Conservation (phyloP, 2,329 filamentous ascomycete species). For the Aspergillus alliaceus region DNA sequence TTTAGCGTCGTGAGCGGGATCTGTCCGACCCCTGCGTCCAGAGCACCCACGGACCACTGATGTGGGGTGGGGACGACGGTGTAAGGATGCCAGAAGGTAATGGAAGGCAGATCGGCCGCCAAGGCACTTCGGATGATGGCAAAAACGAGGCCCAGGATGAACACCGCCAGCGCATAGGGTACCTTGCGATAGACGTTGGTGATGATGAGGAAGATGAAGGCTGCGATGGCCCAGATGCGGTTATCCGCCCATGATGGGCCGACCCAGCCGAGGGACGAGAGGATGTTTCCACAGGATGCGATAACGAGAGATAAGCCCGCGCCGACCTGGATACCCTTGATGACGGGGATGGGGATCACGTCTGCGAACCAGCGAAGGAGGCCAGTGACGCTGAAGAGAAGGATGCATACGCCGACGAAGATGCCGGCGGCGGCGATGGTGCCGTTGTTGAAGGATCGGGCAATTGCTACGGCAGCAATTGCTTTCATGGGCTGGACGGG, state of each 20-base stretch:
- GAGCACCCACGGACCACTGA: constrained; percentile 55
- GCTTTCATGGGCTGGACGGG: constrained; percentile 91
- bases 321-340: constrained; percentile 93
- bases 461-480: constrained; percentile 86
- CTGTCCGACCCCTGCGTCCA: constrained; percentile 76
- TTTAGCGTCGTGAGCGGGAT: constrained; percentile 90
- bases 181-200: constrained; percentile 66
- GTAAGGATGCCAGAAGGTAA: constrained; percentile 62
- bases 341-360: constrained; percentile 79
- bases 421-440: constrained; percentile 82
- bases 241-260: constrained; percentile 71
- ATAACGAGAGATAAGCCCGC: constrained; percentile 82
- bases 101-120: constrained; percentile 47
- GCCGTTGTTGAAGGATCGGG: constrained; percentile 62
- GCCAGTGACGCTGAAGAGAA: constrained; percentile 76
- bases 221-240: constrained; percentile 70
- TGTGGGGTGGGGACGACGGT: constrained; percentile 46
- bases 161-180: constrained; percentile 76
- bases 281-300: constrained; percentile 69
- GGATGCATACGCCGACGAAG: constrained; percentile 71
- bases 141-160: constrained; percentile 66
- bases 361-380: constrained; percentile 71
- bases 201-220: constrained; percentile 69
- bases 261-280: constrained; percentile 69
- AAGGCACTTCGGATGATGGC: constrained; percentile 51